Evolutionary conservation across 1,284 basidiomycete species (phyloP), one percentile per base, ranked within the genome.

Genomic region (Hypsizygus ulmarius): DNA sequence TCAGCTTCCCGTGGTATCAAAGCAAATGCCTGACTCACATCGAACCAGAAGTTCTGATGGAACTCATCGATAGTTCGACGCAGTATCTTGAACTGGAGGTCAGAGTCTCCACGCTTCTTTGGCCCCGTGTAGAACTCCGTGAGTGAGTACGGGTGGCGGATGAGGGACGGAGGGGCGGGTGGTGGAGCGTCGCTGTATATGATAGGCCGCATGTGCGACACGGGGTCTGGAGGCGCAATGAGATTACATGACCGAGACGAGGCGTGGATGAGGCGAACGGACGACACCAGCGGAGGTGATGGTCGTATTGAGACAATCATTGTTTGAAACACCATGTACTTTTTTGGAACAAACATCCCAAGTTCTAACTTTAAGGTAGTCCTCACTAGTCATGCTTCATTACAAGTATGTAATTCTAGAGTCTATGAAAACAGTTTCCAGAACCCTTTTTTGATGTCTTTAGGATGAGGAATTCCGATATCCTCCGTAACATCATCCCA

Each of bases 151-250:
- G 87, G 87, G 62, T 90, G 87, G 37, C 64, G 64, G 35, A 64
- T 61, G 19, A 51, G 62, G 27, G 60, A 55, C 27, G 62, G 64
- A 10, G 62, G 63, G 5, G 68, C 63, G 18, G 59, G 62, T 9
- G 66, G 56, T 12, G 64, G 67, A 38, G 64, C 70, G 57, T 85
- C 78, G 57, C 82, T 79, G 67, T 90, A 89, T 36, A 90, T 71
- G 50, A 88, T 72, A 3, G 88, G 87, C 3, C 88, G 81, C 45
- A 90, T 69, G 68, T 90, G 78, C n/a, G 87, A 89, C 45, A 87
- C 60, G 5, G 84, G 83, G 61, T 90, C 77, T 28, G 84, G 81
- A 32, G 85, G 85, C 2, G 84, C 87, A 34, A 90, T 75, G 15
- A 83, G 75, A 62, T 83, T 70, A 34, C 59, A 58, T 7, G 65